phyloP scores from a whole-genome alignment of 2,329 filamentous ascomycete species.

The Trichophyton simii region DNA sequence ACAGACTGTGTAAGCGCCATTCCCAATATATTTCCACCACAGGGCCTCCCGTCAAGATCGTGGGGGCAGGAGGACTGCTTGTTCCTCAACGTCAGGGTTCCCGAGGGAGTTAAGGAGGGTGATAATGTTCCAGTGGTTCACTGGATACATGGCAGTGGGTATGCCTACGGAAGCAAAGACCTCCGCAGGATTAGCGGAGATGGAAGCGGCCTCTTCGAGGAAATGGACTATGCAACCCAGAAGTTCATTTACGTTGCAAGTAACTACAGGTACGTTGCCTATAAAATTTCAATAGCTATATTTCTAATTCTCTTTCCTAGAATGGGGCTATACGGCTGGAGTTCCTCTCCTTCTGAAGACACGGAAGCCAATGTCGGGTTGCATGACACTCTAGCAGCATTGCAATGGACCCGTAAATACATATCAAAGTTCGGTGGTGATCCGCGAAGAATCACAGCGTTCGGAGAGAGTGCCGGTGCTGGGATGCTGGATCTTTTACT shows the following conservation, averaged over 20 bases:
- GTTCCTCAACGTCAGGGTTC: constrained; percentile 7
- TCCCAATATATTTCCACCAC: neutral
- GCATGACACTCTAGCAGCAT: constrained; percentile 42
- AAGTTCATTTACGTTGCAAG: constrained; percentile 6
- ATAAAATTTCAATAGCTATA: neutral
- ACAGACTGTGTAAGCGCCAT: constrained; percentile 10
- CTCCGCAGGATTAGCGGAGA: neutral
- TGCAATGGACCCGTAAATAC: constrained; percentile 46
- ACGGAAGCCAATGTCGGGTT: constrained; percentile 43
- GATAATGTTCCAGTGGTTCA: constrained; percentile 6
- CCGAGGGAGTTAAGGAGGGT: constrained; percentile 4
- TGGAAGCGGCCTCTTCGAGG: neutral
- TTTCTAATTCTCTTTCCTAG: neutral
- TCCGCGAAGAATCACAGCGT: constrained; percentile 37
- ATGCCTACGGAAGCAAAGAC: constrained; percentile 2
- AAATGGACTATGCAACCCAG: neutral
- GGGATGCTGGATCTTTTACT: constrained; percentile 4
- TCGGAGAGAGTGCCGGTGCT: constrained; percentile 40
- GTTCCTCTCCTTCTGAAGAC: constrained; percentile 4
- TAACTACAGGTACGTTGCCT: constrained; percentile 4
- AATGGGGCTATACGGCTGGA: constrained; percentile 5
- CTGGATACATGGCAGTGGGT: constrained; percentile 6
- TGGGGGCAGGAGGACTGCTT: constrained; percentile 7
- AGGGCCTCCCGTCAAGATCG: neutral
- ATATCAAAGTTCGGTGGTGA: constrained; percentile 47